phyloP scores from a whole-genome alignment of 345 rosid species.

The Triadica sebifera region DNA sequence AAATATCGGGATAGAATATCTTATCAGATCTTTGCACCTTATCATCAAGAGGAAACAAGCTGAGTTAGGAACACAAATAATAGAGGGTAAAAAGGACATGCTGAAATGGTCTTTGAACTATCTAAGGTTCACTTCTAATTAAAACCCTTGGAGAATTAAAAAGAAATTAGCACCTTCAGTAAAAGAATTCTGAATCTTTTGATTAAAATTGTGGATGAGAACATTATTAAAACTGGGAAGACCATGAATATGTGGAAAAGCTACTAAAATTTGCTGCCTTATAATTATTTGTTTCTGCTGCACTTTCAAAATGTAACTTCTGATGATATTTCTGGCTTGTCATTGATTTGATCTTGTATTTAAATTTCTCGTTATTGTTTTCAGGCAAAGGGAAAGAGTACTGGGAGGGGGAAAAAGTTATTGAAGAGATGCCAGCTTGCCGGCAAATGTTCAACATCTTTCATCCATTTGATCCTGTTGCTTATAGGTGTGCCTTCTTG shows the following conservation, averaged over 20 bases:
- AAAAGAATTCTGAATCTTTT: neutral
- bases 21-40: neutral
- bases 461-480: slow-evolving; percentile 98
- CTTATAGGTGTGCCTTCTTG: slow-evolving; percentile 67
- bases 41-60: neutral
- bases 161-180: neutral
- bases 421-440: slow-evolving; percentile 95
- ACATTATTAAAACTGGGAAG: neutral
- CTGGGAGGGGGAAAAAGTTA: slow-evolving; percentile 75
- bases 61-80: neutral
- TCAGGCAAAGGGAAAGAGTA: slow-evolving; percentile 84
- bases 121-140: neutral
- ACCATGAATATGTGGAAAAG: neutral
- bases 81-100: neutral
- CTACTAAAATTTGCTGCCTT: too few relatives aligned
- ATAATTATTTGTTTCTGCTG: neutral
- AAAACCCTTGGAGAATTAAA: neutral
- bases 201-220: neutral
- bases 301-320: neutral
- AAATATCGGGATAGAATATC: neutral
- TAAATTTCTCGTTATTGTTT: slow-evolving; percentile 10
- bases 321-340: neutral
- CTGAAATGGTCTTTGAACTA: neutral
- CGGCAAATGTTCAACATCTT: slow-evolving; percentile 95
- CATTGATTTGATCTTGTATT: neutral